Percentiles rank a stretch among this genome's conserved stretches.
These are phyloP conservation scores for Alternaria hordeiaustralica DNA, from an alignment of 2,329 filamentous ascomycete genomes.

Conservation along the genomic window DNA sequence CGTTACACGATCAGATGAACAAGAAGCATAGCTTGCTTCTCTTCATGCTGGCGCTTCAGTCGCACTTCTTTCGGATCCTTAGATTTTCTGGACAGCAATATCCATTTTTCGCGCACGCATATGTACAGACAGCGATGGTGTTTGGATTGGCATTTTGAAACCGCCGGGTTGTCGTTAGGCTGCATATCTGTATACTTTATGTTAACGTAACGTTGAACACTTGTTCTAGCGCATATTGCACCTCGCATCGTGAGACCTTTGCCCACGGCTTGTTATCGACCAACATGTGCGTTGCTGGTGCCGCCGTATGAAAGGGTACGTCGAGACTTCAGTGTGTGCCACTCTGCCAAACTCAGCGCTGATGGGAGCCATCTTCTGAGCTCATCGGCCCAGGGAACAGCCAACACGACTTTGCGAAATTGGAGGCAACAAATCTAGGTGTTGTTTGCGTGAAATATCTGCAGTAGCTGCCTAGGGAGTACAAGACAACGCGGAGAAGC, in stretches of 20 bases:
- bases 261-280: neutral
- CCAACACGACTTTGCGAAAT: neutral
- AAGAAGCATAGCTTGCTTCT: slow-evolving; percentile 4
- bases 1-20: neutral
- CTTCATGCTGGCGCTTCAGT: neutral
- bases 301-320: neutral
- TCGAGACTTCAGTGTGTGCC: neutral
- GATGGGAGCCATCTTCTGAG: neutral
- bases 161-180: neutral
- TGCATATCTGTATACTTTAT: neutral
- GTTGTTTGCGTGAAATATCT: neutral
- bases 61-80: neutral
- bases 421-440: neutral
- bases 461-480: neutral
- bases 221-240: neutral
- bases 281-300: neutral
- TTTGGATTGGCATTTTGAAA: neutral
- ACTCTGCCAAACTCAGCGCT: neutral
- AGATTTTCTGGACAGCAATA: neutral
- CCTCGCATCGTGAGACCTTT: neutral
- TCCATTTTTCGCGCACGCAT: neutral
- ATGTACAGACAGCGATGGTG: neutral
- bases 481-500: neutral
- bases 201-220: neutral
- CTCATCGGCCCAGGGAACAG: neutral